Evolutionary conservation across 441 rosid genomes (phyloP), one percentile per base, ranked within the genome.

Genomic region (Populus hybrid): DNA sequence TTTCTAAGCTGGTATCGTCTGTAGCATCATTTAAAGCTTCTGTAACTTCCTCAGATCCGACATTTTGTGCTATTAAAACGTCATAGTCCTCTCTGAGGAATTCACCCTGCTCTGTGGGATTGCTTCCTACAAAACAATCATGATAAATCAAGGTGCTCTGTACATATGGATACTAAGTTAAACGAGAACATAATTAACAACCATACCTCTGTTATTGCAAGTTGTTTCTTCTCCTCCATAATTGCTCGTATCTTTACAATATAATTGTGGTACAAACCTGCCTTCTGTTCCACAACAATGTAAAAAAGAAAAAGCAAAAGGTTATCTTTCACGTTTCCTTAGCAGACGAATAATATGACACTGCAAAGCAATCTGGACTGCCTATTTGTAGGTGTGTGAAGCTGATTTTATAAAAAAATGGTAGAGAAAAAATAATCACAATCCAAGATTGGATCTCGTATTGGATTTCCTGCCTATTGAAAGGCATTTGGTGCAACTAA

Each of bases 1-100:
- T 40, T 76, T 78, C 82, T 73, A 63, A 20, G 70, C 70, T 57
- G 64, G 75, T 42, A 34, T 11, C 76, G 54, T 36, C 57, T 63
- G 40, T 21, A 26, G 77, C 32, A 76, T 78, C 57, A 69, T 67
- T 73, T 59, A 54, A 46, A 35, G 35, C 46, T 76, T 68, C 68
- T 1, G 30, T 21, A 66, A 18, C 72, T 28, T 35, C 73, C 64
- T 46, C 68, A n/a, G 32, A 20, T 42, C 40, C 30, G 32, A 35
- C 67, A n/a, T 14, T 35, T 46, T 63, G 59, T 36, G 59, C 61
- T 40, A 34, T 14, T 12, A 57, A 35, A 42, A 28, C 63, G 21
- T 74, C n/a, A 6, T n/a, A 46, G 14, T 65, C 35, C 75, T 9
- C 23, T 57, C n/a, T 2, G 4, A 20, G 23, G 23, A 20, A 57